These are phyloP conservation scores for Colletotrichum sp. DNA, from an alignment of 2,329 filamentous ascomycete genomes.

Conservation along the genomic window DNA sequence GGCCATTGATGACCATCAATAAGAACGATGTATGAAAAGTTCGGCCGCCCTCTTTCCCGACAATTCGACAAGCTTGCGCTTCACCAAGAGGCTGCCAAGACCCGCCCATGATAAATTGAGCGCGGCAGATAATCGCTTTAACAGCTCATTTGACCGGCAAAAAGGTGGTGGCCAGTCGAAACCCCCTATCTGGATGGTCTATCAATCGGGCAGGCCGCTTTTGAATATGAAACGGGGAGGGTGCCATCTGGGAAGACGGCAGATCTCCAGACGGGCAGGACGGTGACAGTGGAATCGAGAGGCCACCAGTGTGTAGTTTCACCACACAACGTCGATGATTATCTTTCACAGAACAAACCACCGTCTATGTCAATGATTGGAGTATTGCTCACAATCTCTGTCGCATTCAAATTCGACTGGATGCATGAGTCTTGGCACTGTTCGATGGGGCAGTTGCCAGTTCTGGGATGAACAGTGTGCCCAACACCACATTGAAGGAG, in stretches of 20 bases:
- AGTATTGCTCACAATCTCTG: neutral
- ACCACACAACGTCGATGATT: neutral
- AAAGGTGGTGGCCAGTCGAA: neutral
- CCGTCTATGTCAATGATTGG: neutral
- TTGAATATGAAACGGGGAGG: neutral
- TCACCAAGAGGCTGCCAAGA: neutral
- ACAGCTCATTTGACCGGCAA: neutral
- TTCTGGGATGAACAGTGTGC: accelerated
- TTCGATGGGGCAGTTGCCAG: neutral
- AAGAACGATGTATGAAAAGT: neutral
- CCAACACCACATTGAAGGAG: neutral
- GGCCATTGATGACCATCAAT: neutral
- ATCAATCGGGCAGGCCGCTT: neutral
- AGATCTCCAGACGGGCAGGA: neutral
- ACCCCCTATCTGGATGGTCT: neutral
- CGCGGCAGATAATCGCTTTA: neutral
- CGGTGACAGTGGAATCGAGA: neutral
- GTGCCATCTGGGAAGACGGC: neutral
- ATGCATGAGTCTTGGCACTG: neutral
- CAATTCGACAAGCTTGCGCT: neutral
- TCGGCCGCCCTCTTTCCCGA: neutral
- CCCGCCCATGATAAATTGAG: neutral
- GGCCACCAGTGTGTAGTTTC: neutral
- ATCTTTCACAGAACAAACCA: neutral
- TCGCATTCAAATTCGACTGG: neutral